These are phyloP conservation scores for Saccharum hybrid DNA, from an alignment of 202 grass and related monocot species.

Conservation along the genomic window DNA sequence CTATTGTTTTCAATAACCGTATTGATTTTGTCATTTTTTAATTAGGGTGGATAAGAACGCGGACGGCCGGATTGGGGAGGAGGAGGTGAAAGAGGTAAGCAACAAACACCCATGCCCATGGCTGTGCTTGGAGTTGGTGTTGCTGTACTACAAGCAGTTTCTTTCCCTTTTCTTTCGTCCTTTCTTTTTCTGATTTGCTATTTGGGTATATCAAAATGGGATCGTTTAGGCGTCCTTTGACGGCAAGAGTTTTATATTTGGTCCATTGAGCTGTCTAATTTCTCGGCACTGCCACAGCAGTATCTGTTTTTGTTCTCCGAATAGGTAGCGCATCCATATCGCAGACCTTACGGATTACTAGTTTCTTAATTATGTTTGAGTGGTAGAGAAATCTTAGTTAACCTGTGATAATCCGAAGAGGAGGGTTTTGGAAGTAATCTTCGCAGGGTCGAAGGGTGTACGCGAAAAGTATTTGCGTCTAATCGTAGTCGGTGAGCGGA, in stretches of 20 bases:
- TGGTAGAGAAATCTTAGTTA: constrained; percentile 20
- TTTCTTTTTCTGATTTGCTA: constrained; percentile 21
- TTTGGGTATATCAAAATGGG: constrained; percentile 16
- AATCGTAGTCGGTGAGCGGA: constrained; percentile 62
- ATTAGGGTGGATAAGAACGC: constrained; percentile 96
- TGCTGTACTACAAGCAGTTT: constrained; percentile 28
- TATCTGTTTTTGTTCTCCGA: background rate
- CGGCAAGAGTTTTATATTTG: constrained; percentile 12
- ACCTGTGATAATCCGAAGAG: constrained; percentile 20
- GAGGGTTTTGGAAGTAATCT: constrained; percentile 2
- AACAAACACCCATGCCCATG: constrained; percentile 35
- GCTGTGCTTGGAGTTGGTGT: constrained; percentile 38
- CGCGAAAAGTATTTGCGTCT: constrained; percentile 26
- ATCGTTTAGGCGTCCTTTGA: constrained; percentile 38
- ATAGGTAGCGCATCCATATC: constrained; percentile 19
- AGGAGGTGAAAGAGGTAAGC: constrained; percentile 96
- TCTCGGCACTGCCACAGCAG: background rate
- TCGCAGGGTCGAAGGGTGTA: constrained; percentile 14
- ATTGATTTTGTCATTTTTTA: background rate
- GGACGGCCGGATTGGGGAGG: constrained; percentile 82
- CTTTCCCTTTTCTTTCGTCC: background rate
- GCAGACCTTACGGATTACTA: constrained; percentile 4
- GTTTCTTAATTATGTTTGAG: constrained; percentile 29
- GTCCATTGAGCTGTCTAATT: constrained; percentile 38
- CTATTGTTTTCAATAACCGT: background rate